Evolutionary conservation across 768 basidiomycete species (phyloP), one percentile per base, ranked within the genome.

Genomic region (Lenzites betulinus): DNA sequence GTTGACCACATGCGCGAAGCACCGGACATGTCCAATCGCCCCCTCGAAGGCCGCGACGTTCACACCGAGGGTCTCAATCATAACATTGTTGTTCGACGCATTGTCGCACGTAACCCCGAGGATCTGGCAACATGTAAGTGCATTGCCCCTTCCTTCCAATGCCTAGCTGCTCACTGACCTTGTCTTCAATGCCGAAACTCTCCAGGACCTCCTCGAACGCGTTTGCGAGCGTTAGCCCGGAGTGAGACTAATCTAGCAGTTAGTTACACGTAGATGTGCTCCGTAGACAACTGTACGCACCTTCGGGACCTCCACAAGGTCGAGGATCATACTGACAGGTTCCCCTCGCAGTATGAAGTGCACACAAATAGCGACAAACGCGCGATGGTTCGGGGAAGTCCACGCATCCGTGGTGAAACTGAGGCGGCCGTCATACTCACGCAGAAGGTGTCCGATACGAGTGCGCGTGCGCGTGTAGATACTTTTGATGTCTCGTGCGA

Each of bases 401-500:
- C 35, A 36, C 9, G 36, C 47, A 30, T 58, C 74, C 1, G 70
- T 73, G 0, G 63, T 64, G 53, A 75, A 72, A 50, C 56, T 73
- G 7, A 76, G 38, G 8, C 54, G 39, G 0, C 75, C 69, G 0
- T 71, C 54, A 55, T 74, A 62, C 16, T 69, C 64, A 15, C 49
- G 48, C 13, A 67, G 42, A 23, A 59, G 38, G 5, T 70, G 68
- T 11, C 66, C 65, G 25, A 81, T 63, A 1, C 64, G 38, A 15
- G 66, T 26, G 0, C 62, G 33, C 11, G 59, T 59, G 7, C 47
- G 22, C 4, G 18, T 54, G 60, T 76, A 80, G 0, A 76, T 65
- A 0, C 60, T 28, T 33, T 70, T 64, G 0, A 77, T 53, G 51
- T 79, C 75, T 1, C 66, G 63, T 0, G 70, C 68, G 0, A 81